Evolutionary conservation across 225 moss, liverwort and hornwort species (phyloP), one percentile per base, ranked within the genome.

Genomic region (Polytrichum formosum): DNA sequence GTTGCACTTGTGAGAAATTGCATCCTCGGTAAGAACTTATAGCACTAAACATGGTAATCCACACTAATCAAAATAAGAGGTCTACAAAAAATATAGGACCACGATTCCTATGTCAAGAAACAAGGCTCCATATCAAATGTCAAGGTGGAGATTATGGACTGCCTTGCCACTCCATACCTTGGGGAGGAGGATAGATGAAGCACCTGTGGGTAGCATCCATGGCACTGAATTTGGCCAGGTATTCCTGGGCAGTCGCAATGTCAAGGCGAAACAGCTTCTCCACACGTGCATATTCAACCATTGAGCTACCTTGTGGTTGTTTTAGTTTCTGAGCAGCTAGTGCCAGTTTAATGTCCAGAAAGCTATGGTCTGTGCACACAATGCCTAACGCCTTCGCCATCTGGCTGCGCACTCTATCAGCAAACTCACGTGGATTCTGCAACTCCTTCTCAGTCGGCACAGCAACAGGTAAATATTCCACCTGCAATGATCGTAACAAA

Each of bases 391-490:
- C 72, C 62, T 75, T 73, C 19, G 86, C 89, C 86, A 89, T 86
- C 61, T 37, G 76, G 28, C 71, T 75, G 26, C 86, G 86, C 66
- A 86, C 86, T 70, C 81, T 72, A n/a, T 85, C 85, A 35, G 89
- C 66, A 81, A 83, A 89, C 28, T 86, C 83, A 21, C 53, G 86
- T 35, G 89, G 83, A 33, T 79, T 76, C 21, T 67, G 72, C 67
- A 72, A 29, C 75, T 89, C 89, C 67, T 76, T 77, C 64, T 63
- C 66, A 29, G 86, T 81, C n/a, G 89, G 89, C 46, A 20, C 54
- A 74, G 82, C 79, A 68, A 89, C 79, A 54, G 89, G 85, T 73
- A 89, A 63, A 30, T 89, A 89, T 67, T 89, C 86, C 81, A 89
- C 89, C 89, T 89, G 63, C 29, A 75, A 26, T 74, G 33, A 66